phyloP scores from a whole-genome alignment of 495 filamentous ascomycete genomes.

The Neurospora tetraspora region DNA sequence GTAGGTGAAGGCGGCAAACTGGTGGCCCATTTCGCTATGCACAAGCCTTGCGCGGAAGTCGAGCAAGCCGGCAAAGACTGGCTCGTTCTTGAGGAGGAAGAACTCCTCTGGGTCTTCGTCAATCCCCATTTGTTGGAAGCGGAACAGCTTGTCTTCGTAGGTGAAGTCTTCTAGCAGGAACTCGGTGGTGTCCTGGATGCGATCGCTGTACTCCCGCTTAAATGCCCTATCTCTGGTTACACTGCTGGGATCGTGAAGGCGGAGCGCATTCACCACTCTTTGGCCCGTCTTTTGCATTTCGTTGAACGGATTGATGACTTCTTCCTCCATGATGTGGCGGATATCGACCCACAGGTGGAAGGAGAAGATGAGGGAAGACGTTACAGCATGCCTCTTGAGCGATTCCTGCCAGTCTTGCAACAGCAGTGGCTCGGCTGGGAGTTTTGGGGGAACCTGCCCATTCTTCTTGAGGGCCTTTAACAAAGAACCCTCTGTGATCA shows the following conservation, averaged over 20 bases:
- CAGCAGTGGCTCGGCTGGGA: slow-evolving; percentile 14
- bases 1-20: slow-evolving; percentile 6
- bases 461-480: slow-evolving; percentile 15
- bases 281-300: slow-evolving; percentile 10
- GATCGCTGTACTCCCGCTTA: slow-evolving; percentile 6
- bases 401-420: slow-evolving; percentile 10
- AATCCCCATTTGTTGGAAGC: neutral
- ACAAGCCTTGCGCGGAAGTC: slow-evolving; percentile 17
- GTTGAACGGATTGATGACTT: slow-evolving; percentile 10
- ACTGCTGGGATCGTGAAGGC: neutral
- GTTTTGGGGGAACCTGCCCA: neutral
- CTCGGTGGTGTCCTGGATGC: slow-evolving; percentile 10
- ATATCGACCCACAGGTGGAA: slow-evolving; percentile 20
- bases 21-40: slow-evolving; percentile 15
- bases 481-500: slow-evolving; percentile 12
- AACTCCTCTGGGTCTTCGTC: slow-evolving; percentile 6
- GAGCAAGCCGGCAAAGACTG: slow-evolving; percentile 18
- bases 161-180: slow-evolving; percentile 14
- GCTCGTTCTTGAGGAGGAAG: slow-evolving; percentile 15
- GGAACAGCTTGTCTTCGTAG: slow-evolving; percentile 6
- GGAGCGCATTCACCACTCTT: slow-evolving; percentile 3
- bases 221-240: slow-evolving; percentile 4
- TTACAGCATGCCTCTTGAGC: slow-evolving; percentile 1
- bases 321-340: slow-evolving; percentile 19
- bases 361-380: slow-evolving; percentile 12